A percentile compares a stretch with the other conserved stretches of the same genome.
Evolutionary conservation across 768 basidiomycete species (phyloP).

Genomic region (Kwoniella dejecticola): DNA sequence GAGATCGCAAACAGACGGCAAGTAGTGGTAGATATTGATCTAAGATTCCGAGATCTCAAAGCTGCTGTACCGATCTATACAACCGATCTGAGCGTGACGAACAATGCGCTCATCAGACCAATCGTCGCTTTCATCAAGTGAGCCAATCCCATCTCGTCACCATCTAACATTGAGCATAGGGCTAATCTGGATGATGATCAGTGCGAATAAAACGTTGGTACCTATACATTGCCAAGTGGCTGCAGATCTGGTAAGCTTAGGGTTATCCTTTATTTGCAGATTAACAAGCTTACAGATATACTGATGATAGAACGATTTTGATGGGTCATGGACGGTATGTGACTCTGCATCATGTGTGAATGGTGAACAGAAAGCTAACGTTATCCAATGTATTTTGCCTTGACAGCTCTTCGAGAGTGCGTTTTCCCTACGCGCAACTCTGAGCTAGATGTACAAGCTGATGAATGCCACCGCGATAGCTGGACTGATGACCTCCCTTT

Average conservation of each 20-base stretch:
- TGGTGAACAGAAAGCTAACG: slow-evolving; percentile 10
- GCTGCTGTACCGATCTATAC: slow-evolving; percentile 92
- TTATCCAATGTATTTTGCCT: slow-evolving; percentile 20
- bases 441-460: background rate
- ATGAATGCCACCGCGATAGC: slow-evolving; percentile 59
- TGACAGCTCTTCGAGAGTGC: slow-evolving; percentile 87
- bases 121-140: slow-evolving; percentile 99
- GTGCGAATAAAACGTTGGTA: slow-evolving; percentile 87
- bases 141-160: too few species aligned
- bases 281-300: background rate
- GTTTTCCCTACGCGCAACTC: slow-evolving; percentile 43
- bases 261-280: background rate
- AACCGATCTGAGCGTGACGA: slow-evolving; percentile 82
- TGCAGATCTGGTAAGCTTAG: slow-evolving; percentile 64
- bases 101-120: slow-evolving; percentile 86
- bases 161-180: slow-evolving; percentile 28
- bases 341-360: background rate
- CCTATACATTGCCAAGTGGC: slow-evolving; percentile 90
- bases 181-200: slow-evolving; percentile 54
- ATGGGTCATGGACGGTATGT: slow-evolving; percentile 89
- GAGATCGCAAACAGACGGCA: slow-evolving; percentile 39
- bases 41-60: slow-evolving; percentile 92
- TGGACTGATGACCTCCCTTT: slow-evolving; percentile 87
- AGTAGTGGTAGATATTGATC: slow-evolving; percentile 77
- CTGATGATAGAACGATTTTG: slow-evolving; percentile 68